These are phyloP conservation scores for Stereocaulon alpinum DNA, from an alignment of 495 filamentous ascomycete species.

Conservation along the genomic window DNA sequence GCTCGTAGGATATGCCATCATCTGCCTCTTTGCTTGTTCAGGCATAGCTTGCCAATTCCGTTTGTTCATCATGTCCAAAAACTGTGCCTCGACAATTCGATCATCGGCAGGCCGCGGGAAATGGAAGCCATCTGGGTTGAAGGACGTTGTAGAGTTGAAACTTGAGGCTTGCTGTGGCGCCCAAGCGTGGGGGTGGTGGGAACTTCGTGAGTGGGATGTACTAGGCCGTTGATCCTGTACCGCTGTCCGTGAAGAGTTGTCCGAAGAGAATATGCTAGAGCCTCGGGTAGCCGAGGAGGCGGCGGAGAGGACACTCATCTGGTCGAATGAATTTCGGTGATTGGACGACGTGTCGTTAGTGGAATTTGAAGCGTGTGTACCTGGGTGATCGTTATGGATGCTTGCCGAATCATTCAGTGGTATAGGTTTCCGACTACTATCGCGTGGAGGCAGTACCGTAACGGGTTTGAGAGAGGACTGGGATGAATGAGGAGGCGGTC, in stretches of 20 bases:
- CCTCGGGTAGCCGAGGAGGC: conserved; percentile 49
- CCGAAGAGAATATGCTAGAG: conserved; percentile 52
- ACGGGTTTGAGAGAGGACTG: conserved; percentile 58
- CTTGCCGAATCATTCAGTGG: conserved; percentile 52
- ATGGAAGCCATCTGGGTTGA: conserved; percentile 48
- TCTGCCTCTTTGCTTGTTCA: conserved; percentile 89
- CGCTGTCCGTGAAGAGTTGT: conserved; percentile 52
- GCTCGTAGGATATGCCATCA: conserved; percentile 81
- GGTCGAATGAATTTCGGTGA: conserved; percentile 59
- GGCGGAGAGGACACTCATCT: conserved; percentile 53
- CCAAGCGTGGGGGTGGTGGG: conserved; percentile 21
- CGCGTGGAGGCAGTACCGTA: conserved; percentile 40
- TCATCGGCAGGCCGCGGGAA: conserved; percentile 72
- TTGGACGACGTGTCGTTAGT: conserved; percentile 60
- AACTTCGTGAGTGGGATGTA: conserved; percentile 19
- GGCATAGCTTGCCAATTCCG: conserved; percentile 93
- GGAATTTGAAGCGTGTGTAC: conserved; percentile 57
- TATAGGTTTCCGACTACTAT: conserved; percentile 56
- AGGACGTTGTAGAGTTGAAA: conserved; percentile 39
- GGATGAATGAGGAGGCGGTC: conserved; percentile 55
- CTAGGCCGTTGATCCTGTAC: conserved; percentile 26
- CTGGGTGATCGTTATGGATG: conserved; percentile 35
- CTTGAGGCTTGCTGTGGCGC: conserved; percentile 34
- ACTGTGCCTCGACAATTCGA: conserved; percentile 79
- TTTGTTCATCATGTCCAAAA: conserved; percentile 90